phyloP scores from a whole-genome alignment of 2,329 filamentous ascomycete genomes.

The Basipetospora sp. region DNA sequence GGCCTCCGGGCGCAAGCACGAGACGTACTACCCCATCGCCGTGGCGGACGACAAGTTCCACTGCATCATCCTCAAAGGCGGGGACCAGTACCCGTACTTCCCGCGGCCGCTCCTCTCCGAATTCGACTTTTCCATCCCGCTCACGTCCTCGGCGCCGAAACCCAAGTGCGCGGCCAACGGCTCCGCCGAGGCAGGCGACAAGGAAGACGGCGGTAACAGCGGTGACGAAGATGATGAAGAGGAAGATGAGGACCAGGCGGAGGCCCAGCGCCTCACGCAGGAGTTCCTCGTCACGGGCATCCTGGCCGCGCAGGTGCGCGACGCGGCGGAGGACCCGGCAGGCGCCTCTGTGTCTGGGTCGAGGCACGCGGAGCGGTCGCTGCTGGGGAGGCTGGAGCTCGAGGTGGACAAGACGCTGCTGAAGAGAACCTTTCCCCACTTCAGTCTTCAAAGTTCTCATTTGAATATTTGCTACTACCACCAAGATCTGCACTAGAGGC shows the following conservation, averaged over 20 bases:
- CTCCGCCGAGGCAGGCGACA: constrained; percentile 14
- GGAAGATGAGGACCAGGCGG: constrained; percentile 18
- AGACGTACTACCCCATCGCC: constrained; percentile 89
- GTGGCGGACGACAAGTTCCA: constrained; percentile 86
- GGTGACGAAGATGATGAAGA: constrained; percentile 22
- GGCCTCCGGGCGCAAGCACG: constrained; percentile 69
- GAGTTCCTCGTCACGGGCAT: constrained; percentile 62
- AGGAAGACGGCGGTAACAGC: constrained; percentile 14
- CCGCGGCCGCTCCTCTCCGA: constrained; percentile 79
- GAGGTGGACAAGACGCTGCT: constrained; percentile 82
- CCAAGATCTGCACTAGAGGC: too few species aligned
- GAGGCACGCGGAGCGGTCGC: constrained; percentile 44
- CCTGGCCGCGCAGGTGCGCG: constrained; percentile 58
- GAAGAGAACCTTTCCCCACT: too few species aligned
- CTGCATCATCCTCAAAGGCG: constrained; percentile 96
- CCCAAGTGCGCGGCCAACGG: constrained; percentile 18
- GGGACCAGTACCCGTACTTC: constrained; percentile 84
- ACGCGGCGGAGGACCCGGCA: constrained; percentile 41
- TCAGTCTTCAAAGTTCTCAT: too few species aligned
- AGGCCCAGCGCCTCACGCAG: constrained; percentile 57
- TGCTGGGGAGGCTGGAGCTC: constrained; percentile 58
- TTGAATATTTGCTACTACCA: too few species aligned
- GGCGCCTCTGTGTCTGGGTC: constrained; percentile 29
- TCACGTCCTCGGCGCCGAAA: constrained; percentile 38
- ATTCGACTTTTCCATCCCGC: constrained; percentile 79